Conservation (phyloP, 1,284 basidiomycete genomes). For the Ceratobasidium sp. region DNA sequence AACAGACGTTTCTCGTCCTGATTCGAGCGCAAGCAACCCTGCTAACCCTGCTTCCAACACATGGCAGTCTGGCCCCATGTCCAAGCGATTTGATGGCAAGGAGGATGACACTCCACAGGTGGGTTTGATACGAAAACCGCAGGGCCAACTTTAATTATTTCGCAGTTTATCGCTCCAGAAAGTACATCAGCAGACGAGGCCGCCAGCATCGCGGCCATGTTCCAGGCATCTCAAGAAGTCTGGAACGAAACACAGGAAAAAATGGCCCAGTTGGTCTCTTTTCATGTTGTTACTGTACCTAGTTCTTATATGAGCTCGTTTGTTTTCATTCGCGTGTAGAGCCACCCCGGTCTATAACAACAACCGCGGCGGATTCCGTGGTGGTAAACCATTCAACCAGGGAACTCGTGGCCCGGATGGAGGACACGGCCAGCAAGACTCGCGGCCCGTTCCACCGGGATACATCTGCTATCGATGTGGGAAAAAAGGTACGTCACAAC, state of each 20-base stretch:
- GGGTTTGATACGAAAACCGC: neutral
- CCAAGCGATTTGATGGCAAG: constrained; percentile 88
- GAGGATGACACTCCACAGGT: constrained; percentile 50
- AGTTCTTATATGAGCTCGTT: constrained; percentile 49
- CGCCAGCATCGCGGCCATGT: constrained; percentile 94
- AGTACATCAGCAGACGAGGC: constrained; percentile 73
- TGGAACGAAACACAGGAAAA: constrained; percentile 97
- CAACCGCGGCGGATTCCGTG: constrained; percentile 67
- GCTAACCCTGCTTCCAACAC: too few species aligned
- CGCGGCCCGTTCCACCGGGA: constrained; percentile 73
- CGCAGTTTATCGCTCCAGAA: constrained; percentile 35
- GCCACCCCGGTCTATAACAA: constrained; percentile 70
- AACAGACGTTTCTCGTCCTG: constrained; percentile 27
- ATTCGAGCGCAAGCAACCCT: constrained; percentile 18
- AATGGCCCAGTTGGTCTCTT: constrained; percentile 91
- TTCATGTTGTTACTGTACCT: constrained; percentile 16
- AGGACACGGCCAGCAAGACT: constrained; percentile 46
- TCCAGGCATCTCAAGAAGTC: constrained; percentile 86
- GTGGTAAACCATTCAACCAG: constrained; percentile 64
- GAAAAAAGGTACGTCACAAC: constrained; percentile 80
- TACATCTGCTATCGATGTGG: constrained; percentile 99
- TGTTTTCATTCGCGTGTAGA: constrained; percentile 56
- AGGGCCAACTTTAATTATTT: neutral
- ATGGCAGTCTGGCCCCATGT: constrained; percentile 60
- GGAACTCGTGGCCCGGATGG: constrained; percentile 45